phyloP scores from a whole-genome alignment of 768 basidiomycete species.

The Suillus ampliporus region DNA sequence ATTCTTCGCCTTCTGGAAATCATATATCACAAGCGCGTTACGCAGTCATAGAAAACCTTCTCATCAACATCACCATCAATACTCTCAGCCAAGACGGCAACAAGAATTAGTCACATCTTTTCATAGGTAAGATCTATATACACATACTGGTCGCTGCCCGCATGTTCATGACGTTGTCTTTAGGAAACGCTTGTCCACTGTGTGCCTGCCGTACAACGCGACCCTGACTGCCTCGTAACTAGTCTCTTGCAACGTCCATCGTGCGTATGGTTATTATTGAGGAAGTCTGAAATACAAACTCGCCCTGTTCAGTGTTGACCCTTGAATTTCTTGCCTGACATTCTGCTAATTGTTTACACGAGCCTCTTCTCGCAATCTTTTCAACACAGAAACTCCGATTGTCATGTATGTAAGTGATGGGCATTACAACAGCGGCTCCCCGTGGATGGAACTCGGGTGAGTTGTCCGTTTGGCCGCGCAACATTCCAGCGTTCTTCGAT shows the following conservation, averaged over 20 bases:
- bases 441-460: background rate
- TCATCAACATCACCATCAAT: background rate
- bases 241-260: background rate
- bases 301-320: background rate
- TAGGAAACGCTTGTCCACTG: background rate
- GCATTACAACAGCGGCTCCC: background rate
- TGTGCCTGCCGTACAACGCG: background rate
- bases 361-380: too few relatives aligned
- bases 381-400: background rate
- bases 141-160: background rate
- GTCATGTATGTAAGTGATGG: background rate
- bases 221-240: background rate
- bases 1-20: background rate
- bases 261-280: background rate
- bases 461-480: background rate
- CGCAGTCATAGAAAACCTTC: background rate
- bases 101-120: background rate
- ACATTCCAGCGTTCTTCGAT: background rate
- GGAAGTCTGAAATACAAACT: background rate
- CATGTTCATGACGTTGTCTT: background rate
- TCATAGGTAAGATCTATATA: background rate
- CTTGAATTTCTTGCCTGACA: background rate
- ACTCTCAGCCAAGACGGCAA: background rate
- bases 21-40: background rate
- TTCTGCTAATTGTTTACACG: background rate